Base-by-base conservation (phyloP, 2,329 filamentous ascomycete genomes). In the Aspergillus sp. region DNA sequence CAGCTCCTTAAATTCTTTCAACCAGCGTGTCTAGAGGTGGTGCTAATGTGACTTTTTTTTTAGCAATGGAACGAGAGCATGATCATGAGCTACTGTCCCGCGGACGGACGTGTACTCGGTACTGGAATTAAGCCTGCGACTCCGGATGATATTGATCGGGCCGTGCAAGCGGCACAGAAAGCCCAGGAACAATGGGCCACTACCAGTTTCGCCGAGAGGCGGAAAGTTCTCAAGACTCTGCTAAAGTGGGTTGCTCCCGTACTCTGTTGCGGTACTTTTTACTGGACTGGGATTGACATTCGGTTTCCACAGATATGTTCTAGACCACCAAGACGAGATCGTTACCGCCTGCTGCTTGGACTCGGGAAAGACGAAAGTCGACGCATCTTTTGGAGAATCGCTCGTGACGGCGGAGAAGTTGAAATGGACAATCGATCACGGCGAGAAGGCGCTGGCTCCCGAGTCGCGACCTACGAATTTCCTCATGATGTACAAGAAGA, bases 311-410 rank as follows among this genome's bases (percentile, higher is more conserved):
- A 85, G 83, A 72, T 89, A 93, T 69, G 84, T 99, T 9, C 85
- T 99, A 61, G 91, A 96, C 66, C 90, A 98, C 74, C 93, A 97
- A 75, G 90, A 94, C 67, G 84, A 89, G 28, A 96, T 99, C 69
- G 93, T 92, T 70, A 85, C 87, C 17, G 87, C 92, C 31, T 94
- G 93, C 54, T 96, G 92, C 72, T 84, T 97, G 41, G 95, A 99
- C 79, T 96, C 92, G 47, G 95, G 95, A 66, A 99, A 99, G 84
- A 97, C 96, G 2, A 91, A 94, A 82, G 88, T 98, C 45, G 95
- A 99, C 79, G 95, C 94, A 0, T 89, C 91, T 68, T 88, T 99
- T 59, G 95, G 95, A 56, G 95, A 99, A 83, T 93, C 98, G 66
- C 83, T 99, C 59, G 93, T 97, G 47, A 97, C 95, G 7, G 89